These are phyloP conservation scores for Ogataea henricii DNA, from an alignment of 805 yeast genomes.

Conservation along the genomic window DNA sequence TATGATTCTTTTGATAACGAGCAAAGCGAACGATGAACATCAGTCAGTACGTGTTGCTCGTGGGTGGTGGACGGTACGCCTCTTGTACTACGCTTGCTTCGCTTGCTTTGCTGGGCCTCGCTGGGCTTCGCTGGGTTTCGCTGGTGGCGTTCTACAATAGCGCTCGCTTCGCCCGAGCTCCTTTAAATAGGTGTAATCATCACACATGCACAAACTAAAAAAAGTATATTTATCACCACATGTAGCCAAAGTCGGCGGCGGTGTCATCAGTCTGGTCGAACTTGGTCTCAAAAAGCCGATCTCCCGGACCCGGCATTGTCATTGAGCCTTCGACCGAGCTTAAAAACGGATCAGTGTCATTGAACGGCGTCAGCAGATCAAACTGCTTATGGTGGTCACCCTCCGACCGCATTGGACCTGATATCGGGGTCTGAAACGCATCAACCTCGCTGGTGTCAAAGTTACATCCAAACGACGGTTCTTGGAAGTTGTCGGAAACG, in stretches of 20 bases:
- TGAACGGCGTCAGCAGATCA: constrained; percentile 10
- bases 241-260: not conserved
- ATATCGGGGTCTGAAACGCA: constrained; percentile 5
- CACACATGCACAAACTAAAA: not conserved
- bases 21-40: too few relatives aligned
- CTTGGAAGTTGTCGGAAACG: not conserved
- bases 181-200: constrained; percentile 10
- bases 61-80: too few relatives aligned
- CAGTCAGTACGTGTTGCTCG: too few relatives aligned
- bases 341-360: constrained; percentile 13
- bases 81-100: too few relatives aligned
- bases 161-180: too few relatives aligned
- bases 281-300: constrained; percentile 3
- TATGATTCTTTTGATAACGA: too few relatives aligned
- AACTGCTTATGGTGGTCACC: not conserved
- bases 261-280: constrained; percentile 1
- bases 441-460: not conserved
- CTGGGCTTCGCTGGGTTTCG: too few relatives aligned
- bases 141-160: too few relatives aligned
- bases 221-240: constrained; percentile 1
- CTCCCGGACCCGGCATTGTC: constrained; percentile 3
- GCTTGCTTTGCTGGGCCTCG: too few relatives aligned
- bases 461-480: not conserved
- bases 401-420: not conserved
- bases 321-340: constrained; percentile 5